Conservation (phyloP, 208 protist genomes). For the Crithidia bombi region DNA sequence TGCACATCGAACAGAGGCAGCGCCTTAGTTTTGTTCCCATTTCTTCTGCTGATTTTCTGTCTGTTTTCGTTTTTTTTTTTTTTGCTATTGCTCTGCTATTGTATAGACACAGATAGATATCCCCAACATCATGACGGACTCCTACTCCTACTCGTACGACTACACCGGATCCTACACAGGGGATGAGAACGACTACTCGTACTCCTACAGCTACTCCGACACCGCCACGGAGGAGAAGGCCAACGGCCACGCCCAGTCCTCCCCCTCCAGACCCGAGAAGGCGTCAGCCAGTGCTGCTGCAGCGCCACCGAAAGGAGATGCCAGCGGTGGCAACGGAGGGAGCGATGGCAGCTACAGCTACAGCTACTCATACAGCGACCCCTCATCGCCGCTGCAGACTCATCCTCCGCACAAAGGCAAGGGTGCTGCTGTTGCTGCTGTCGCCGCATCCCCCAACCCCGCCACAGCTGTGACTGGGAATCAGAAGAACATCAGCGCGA, state of each 20-base stretch:
- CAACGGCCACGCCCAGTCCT: neutral
- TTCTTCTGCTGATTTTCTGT: constrained; percentile 1
- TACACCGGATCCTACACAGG: constrained; percentile 23
- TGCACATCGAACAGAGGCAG: too few relatives aligned
- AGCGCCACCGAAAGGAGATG: neutral
- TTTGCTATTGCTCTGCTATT: constrained; percentile 8
- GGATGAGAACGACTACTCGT: neutral
- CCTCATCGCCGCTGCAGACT: constrained; percentile 4
- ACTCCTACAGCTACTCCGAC: constrained; percentile 28
- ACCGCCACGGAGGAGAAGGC: constrained; percentile 13
- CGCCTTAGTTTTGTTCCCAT: too few relatives aligned
- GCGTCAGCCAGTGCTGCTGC: neutral
- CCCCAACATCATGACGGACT: constrained; percentile 21
- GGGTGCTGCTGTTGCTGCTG: neutral
- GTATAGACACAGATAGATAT: neutral
- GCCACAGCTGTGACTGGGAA: neutral
- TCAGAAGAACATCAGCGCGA: neutral
- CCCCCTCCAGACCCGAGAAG: neutral
- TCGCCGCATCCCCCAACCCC: neutral
- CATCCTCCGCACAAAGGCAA: neutral
- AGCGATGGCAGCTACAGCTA: constrained; percentile 25
- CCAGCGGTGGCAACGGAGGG: neutral
- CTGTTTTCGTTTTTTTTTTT: constrained; percentile 9
- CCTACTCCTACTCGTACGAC: constrained; percentile 45
- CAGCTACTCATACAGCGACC: constrained; percentile 34